These are phyloP conservation scores for Excoecaria agallocha DNA, from an alignment of 345 rosid species.

Conservation along the genomic window DNA sequence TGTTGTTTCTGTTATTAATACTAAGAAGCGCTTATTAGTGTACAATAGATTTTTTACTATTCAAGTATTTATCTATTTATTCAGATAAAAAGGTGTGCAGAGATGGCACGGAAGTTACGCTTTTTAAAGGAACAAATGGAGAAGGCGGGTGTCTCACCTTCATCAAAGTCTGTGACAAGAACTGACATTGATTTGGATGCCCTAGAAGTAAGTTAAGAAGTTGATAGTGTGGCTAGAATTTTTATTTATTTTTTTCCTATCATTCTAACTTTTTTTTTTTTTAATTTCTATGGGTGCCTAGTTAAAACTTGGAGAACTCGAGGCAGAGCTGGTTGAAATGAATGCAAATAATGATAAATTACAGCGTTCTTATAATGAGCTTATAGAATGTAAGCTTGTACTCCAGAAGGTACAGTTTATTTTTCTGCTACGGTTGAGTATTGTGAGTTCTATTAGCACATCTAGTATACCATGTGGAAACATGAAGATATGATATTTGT, in stretches of 20 bases:
- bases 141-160: slow-evolving; percentile 62
- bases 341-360: slow-evolving; percentile 83
- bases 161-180: slow-evolving; percentile 35
- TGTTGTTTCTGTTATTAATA: background rate
- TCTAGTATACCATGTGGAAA: background rate
- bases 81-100: slow-evolving; percentile 85
- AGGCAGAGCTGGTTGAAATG: slow-evolving; percentile 90
- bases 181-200: slow-evolving; percentile 58
- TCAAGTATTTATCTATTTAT: slow-evolving; percentile 7
- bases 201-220: slow-evolving; percentile 56
- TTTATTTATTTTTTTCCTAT: slow-evolving; percentile 15
- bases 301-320: slow-evolving; percentile 89
- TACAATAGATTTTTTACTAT: background rate
- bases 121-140: slow-evolving; percentile 90
- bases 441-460: background rate
- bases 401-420: slow-evolving; percentile 63
- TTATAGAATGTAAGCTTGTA: slow-evolving; percentile 79
- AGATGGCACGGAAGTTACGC: slow-evolving; percentile 85
- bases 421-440: slow-evolving; percentile 8
- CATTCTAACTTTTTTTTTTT: background rate
- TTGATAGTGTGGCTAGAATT: slow-evolving; percentile 5
- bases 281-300: slow-evolving; percentile 30
- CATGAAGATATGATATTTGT: background rate
- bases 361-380: slow-evolving; percentile 74
- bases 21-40: background rate